phyloP scores from a whole-genome alignment of 2,329 filamentous ascomycete genomes.

The Cladosporium sp. region DNA sequence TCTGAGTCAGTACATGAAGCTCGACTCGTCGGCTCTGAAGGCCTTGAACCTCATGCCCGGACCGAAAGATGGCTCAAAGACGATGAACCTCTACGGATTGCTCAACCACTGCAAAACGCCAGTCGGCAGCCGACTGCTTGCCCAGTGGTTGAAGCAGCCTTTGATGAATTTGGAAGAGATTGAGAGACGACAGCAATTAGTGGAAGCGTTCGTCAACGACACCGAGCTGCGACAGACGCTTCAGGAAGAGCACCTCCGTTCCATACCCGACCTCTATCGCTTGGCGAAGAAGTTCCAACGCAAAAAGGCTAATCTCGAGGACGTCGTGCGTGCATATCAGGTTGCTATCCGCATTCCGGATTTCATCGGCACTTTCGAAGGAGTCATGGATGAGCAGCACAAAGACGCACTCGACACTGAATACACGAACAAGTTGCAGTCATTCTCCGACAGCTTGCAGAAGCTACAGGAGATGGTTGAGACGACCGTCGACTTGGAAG shows the following conservation, averaged over 20 bases:
- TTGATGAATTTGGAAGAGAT: slow-evolving; percentile 89
- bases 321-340: slow-evolving; percentile 93
- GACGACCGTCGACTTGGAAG: slow-evolving; percentile 93
- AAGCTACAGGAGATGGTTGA: slow-evolving; percentile 98
- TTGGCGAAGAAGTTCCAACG: slow-evolving; percentile 93
- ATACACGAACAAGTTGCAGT: slow-evolving; percentile 76
- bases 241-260: slow-evolving; percentile 91
- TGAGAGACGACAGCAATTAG: slow-evolving; percentile 84
- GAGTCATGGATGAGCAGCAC: slow-evolving; percentile 93
- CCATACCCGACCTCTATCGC: slow-evolving; percentile 90
- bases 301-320: slow-evolving; percentile 84
- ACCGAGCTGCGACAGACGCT: slow-evolving; percentile 92
- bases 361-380: slow-evolving; percentile 83
- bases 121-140: slow-evolving; percentile 79
- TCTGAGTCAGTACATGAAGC: slow-evolving; percentile 94
- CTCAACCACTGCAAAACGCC: slow-evolving; percentile 98
- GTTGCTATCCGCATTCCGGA: slow-evolving; percentile 87
- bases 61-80: slow-evolving; percentile 89
- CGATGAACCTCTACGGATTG: slow-evolving; percentile 91
- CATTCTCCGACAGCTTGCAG: slow-evolving; percentile 71
- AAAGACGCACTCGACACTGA: slow-evolving; percentile 79
- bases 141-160: slow-evolving; percentile 97
- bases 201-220: slow-evolving; percentile 90
- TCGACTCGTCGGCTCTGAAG: slow-evolving; percentile 89
- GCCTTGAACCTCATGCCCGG: slow-evolving; percentile 97